Conservation (phyloP, 495 filamentous ascomycete species). For the Achaetomiella virescens region DNA sequence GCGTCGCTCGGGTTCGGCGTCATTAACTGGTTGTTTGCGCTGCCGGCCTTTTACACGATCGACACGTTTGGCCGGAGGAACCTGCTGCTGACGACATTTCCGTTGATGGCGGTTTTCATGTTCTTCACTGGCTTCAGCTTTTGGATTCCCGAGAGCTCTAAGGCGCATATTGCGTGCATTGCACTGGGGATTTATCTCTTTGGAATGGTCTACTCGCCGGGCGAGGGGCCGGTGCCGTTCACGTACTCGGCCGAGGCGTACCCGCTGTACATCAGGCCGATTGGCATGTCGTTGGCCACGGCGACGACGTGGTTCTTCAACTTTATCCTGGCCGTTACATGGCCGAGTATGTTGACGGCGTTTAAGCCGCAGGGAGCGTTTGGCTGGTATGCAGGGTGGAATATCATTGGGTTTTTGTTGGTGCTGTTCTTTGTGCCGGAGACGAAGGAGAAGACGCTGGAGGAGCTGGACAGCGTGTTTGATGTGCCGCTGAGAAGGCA, state of each 20-base stretch:
- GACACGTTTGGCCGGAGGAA: slow-evolving; percentile 75
- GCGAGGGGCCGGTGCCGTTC: slow-evolving; percentile 79
- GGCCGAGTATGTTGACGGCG: slow-evolving; percentile 49
- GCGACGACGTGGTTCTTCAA: slow-evolving; percentile 58
- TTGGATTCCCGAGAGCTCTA: slow-evolving; percentile 48
- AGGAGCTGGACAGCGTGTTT: slow-evolving; percentile 81
- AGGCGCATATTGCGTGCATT: slow-evolving; percentile 55
- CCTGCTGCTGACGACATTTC: slow-evolving; percentile 77
- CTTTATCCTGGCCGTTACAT: slow-evolving; percentile 59
- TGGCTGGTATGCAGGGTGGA: slow-evolving; percentile 56
- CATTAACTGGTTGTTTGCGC: slow-evolving; percentile 79
- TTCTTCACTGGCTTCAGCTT: slow-evolving; percentile 66
- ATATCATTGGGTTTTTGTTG: slow-evolving; percentile 54
- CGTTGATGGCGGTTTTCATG: slow-evolving; percentile 74
- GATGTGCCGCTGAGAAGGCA: slow-evolving; percentile 61
- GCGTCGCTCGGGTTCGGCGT: slow-evolving; percentile 75
- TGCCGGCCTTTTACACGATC: slow-evolving; percentile 76
- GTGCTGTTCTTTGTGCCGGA: slow-evolving; percentile 64
- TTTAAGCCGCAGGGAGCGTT: slow-evolving; percentile 58
- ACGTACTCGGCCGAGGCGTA: slow-evolving; percentile 75
- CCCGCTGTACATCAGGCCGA: slow-evolving; percentile 64
- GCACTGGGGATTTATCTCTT: slow-evolving; percentile 69
- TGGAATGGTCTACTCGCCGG: slow-evolving; percentile 64
- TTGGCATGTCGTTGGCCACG: slow-evolving; percentile 69
- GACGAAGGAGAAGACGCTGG: slow-evolving; percentile 62